Conservation (phyloP, 2,329 filamentous ascomycete species). For the Aphanocladium album region DNA sequence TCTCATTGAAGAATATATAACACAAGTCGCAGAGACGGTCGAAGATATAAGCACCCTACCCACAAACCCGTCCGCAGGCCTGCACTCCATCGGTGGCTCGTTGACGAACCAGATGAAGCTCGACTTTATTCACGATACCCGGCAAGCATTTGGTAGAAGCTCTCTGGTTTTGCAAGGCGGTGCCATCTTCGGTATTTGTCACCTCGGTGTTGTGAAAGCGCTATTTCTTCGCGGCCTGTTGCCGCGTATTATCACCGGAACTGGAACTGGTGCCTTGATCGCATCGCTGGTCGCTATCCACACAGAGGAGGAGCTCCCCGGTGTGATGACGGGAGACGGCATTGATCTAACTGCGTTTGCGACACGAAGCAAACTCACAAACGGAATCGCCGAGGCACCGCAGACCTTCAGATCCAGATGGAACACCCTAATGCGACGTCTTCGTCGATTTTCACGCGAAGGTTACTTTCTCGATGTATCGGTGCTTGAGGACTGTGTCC, state of each 20-base stretch:
- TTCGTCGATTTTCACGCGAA: constrained; percentile 64
- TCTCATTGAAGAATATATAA: constrained; percentile 86
- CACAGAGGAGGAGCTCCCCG: constrained; percentile 76
- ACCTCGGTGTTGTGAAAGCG: constrained; percentile 85
- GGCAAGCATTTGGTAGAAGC: constrained; percentile 82
- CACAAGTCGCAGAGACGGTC: constrained; percentile 75
- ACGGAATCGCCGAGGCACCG: constrained; percentile 27
- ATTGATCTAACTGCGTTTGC: constrained; percentile 81
- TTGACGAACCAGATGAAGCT: constrained; percentile 73
- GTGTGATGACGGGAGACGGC: constrained; percentile 69
- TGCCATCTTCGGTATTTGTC: constrained; percentile 85
- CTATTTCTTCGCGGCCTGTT: constrained; percentile 74
- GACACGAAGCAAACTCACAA: constrained; percentile 27
- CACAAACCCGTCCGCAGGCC: constrained; percentile 39
- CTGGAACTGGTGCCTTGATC: constrained; percentile 83
- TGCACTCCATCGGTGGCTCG: constrained; percentile 31
- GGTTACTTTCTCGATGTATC: constrained; percentile 81
- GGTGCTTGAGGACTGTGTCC: constrained; percentile 77
- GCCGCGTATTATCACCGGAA: constrained; percentile 86
- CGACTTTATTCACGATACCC: constrained; percentile 79
- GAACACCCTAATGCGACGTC: constrained; percentile 60
- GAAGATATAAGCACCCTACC: constrained; percentile 68
- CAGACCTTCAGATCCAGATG: constrained; percentile 39
- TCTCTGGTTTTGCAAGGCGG: constrained; percentile 85
- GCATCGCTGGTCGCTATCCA: constrained; percentile 84